Evolutionary conservation across 78 protist species (phyloP).

Genomic region (Protostelium mycophagum): DNA sequence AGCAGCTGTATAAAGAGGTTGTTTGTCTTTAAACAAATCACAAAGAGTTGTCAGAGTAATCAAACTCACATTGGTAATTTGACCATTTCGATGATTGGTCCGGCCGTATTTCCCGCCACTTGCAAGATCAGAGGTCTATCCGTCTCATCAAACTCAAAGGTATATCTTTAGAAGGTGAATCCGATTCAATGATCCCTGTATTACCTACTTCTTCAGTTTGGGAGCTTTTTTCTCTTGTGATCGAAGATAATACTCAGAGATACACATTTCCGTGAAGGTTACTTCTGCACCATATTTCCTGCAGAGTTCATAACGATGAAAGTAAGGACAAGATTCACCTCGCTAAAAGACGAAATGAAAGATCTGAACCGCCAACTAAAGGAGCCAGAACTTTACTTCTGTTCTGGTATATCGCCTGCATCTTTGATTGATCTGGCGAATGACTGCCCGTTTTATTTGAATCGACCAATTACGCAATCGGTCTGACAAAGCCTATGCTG

Average conservation of each 20-base stretch:
- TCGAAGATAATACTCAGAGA: slow-evolving; percentile 7
- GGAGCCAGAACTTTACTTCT: background rate
- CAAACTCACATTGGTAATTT: background rate
- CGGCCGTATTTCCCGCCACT: background rate
- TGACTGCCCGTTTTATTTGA: no score
- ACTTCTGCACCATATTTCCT: slow-evolving; percentile 9
- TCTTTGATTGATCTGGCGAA: no score
- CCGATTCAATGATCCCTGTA: background rate
- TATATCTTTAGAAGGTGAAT: background rate
- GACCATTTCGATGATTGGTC: background rate
- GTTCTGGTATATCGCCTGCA: background rate
- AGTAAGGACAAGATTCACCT: background rate
- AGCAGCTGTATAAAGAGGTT: no score
- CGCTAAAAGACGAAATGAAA: background rate
- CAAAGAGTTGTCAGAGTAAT: background rate
- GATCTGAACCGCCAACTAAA: background rate
- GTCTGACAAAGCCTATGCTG: no score
- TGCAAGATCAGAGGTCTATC: slow-evolving; percentile 1
- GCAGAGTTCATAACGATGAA: background rate
- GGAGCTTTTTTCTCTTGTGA: background rate
- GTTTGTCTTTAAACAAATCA: no score
- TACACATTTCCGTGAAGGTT: slow-evolving; percentile 7
- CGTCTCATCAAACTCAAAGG: slow-evolving; percentile 1
- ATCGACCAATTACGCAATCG: no score
- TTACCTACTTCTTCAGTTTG: no score